phyloP scores from a whole-genome alignment of 2,329 filamentous ascomycete species.

The Ascomycota sp. region DNA sequence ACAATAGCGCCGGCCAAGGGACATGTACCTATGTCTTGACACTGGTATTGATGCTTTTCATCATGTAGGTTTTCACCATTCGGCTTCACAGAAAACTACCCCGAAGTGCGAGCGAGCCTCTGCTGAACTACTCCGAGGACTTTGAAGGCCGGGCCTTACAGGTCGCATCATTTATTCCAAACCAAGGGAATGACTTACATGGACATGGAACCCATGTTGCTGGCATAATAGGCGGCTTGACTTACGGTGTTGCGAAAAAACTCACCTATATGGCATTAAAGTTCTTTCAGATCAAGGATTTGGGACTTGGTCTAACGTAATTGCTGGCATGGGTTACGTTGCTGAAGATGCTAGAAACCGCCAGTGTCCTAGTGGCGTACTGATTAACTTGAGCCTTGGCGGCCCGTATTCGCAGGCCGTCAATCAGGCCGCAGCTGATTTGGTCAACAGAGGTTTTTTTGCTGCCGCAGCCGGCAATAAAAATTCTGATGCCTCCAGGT shows the following conservation, averaged over 20 bases:
- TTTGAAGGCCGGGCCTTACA: constrained; percentile 8
- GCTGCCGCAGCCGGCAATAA: constrained; percentile 22
- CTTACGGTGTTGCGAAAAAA: constrained; percentile 5
- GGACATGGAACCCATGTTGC: constrained; percentile 16
- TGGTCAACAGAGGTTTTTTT: constrained; percentile 15
- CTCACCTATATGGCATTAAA: constrained; percentile 1
- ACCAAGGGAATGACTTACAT: constrained; percentile 4
- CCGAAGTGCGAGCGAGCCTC: background rate
- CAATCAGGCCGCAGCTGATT: constrained; percentile 17
- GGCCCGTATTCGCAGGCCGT: constrained; percentile 10
- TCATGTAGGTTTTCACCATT: constrained; percentile 13
- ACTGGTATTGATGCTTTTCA: constrained; percentile 6
- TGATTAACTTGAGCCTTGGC: constrained; percentile 22
- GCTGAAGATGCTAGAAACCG: constrained; percentile 6
- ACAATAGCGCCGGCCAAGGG: constrained; percentile 7
- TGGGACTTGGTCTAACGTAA: background rate
- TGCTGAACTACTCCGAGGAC: constrained; percentile 1
- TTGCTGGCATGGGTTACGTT: constrained; percentile 1
- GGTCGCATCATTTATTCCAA: constrained; percentile 1
- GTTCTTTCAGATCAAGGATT: background rate
- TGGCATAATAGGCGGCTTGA: constrained; percentile 5
- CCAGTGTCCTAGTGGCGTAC: constrained; percentile 9
- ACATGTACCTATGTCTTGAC: constrained; percentile 1
- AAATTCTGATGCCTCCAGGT: constrained; percentile 16
- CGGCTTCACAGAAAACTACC: background rate